phyloP scores from a whole-genome alignment of 768 basidiomycete genomes.

The Tulasnella sp. region DNA sequence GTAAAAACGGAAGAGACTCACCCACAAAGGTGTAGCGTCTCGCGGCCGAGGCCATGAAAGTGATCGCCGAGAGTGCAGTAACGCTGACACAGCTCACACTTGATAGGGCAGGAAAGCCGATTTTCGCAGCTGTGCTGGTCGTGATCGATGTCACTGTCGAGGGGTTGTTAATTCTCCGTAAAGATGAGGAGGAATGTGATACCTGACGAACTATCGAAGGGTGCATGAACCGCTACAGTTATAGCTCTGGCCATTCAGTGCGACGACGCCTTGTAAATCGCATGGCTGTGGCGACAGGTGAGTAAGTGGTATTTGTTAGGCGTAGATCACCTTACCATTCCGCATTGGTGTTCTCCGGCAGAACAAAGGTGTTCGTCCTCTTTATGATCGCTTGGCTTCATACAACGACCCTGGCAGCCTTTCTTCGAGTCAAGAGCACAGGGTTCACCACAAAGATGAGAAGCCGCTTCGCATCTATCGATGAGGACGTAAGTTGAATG shows the following conservation, averaged over 20 bases:
- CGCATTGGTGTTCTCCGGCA: not conserved
- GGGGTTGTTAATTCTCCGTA: too few relatives aligned
- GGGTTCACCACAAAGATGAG: conserved; percentile 2
- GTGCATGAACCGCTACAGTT: too few relatives aligned
- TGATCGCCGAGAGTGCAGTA: conserved; percentile 39
- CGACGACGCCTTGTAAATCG: not conserved
- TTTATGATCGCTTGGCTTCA: not conserved
- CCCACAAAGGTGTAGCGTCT: conserved; percentile 46
- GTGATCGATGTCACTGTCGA: too few relatives aligned
- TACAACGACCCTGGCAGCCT: not conserved
- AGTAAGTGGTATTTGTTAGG: not conserved
- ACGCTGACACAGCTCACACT: conserved; percentile 44
- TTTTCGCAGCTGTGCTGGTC: too few relatives aligned
- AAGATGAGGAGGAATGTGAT: too few relatives aligned
- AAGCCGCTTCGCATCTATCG: not conserved
- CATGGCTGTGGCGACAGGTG: not conserved
- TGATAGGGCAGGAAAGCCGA: not conserved
- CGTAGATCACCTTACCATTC: not conserved
- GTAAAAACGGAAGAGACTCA: conserved; percentile 20
- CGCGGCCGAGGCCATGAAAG: conserved; percentile 37
- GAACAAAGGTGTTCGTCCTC: not conserved
- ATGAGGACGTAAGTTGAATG: not conserved
- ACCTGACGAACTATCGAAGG: too few relatives aligned
- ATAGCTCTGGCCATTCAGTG: not conserved
- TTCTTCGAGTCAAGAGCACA: not conserved